Evolutionary conservation across 352 stramenopile genomes (phyloP).

Genomic region (Phytophthora macrochlamydospora): DNA sequence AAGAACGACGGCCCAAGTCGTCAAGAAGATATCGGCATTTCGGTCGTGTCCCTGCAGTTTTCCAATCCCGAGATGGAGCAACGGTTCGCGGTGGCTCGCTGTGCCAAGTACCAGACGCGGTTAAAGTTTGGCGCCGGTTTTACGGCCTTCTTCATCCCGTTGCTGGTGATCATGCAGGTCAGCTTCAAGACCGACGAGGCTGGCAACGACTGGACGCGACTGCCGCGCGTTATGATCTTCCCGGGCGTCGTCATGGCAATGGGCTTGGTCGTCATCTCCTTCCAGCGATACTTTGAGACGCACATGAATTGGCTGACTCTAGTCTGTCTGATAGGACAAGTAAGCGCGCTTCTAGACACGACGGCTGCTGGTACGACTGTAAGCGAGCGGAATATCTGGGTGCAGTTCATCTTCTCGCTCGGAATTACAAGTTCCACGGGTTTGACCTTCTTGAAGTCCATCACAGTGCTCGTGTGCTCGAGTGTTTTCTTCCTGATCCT

Average conservation of each 20-base stretch:
- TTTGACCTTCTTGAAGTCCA: conserved; percentile 74
- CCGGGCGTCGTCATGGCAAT: conserved; percentile 79
- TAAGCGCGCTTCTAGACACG: conserved; percentile 77
- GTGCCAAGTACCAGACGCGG: conserved; percentile 74
- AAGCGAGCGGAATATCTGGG: conserved; percentile 84
- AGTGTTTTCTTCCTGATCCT: conserved; percentile 82
- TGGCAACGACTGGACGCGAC: conserved; percentile 64
- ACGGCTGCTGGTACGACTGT: conserved; percentile 75
- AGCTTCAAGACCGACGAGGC: conserved; percentile 78
- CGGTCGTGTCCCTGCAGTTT: conserved; percentile 72
- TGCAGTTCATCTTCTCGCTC: conserved; percentile 87
- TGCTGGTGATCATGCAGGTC: conserved; percentile 88
- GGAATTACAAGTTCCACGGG: conserved; percentile 85
- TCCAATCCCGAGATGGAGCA: conserved; percentile 73
- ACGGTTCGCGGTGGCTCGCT: conserved; percentile 52
- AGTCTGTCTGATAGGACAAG: conserved; percentile 74
- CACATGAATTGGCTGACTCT: conserved; percentile 54
- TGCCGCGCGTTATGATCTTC: conserved; percentile 84
- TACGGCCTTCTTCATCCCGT: conserved; percentile 82
- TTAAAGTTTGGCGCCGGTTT: conserved; percentile 77
- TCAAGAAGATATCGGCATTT: conserved; percentile 84
- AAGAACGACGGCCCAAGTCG: conserved; percentile 42
- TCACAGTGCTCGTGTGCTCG: conserved; percentile 53
- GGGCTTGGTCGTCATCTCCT: conserved; percentile 69
- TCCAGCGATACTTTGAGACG: conserved; percentile 64